Evolutionary conservation across 163 green algal species (phyloP).

Genomic region (Coccomyxa subellipsoidea): DNA sequence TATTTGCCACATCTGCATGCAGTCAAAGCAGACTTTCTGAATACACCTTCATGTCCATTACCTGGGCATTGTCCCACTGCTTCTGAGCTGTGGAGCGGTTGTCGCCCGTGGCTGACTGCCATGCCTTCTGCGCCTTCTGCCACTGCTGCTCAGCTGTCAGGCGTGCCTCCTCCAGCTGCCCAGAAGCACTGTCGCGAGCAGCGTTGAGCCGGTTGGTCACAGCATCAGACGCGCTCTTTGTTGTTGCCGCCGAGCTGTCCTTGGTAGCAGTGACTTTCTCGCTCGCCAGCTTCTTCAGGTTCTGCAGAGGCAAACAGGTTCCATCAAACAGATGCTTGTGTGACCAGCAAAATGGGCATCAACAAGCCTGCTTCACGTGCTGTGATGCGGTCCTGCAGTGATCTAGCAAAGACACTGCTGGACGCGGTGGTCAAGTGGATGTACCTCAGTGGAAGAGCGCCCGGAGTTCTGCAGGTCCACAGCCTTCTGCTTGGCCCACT

Average conservation of each 20-base stretch:
- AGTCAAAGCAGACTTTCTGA: no score
- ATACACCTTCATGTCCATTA: no score
- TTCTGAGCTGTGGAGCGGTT: slow-evolving; percentile 1
- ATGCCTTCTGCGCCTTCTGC: background rate
- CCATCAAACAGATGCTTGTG: no score
- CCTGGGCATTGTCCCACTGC: slow-evolving; percentile 5
- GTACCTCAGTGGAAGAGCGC: background rate
- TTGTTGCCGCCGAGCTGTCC: background rate
- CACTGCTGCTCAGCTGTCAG: background rate
- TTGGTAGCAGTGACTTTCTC: background rate
- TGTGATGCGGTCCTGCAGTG: no score
- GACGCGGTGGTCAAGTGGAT: background rate
- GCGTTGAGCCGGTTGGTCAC: background rate
- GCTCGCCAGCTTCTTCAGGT: background rate
- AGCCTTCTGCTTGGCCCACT: background rate
- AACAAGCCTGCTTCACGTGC: no score
- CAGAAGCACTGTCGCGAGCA: background rate
- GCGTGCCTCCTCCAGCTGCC: slow-evolving; percentile 3
- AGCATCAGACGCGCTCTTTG: background rate
- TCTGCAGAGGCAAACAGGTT: background rate
- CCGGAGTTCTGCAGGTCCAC: background rate
- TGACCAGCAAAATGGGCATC: background rate
- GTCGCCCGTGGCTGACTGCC: background rate
- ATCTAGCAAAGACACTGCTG: background rate
- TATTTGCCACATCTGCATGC: no score